A percentile compares a stretch with the other conserved stretches of the same genome.
phyloP scores from a whole-genome alignment of 768 basidiomycete species.

The Coprinopsis marcescibilis region DNA sequence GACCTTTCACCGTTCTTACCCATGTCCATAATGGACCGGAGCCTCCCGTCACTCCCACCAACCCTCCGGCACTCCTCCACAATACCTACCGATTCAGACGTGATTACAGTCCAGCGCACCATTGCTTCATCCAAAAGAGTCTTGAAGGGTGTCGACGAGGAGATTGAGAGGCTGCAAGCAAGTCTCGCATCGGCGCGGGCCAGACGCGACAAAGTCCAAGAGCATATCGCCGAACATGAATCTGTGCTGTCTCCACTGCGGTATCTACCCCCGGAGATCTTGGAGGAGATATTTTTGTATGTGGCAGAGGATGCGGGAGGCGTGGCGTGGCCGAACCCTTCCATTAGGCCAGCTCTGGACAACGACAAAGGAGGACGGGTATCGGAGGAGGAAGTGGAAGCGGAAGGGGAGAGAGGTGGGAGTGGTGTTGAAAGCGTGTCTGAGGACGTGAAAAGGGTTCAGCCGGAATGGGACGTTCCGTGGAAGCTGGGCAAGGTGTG shows the following conservation, averaged over 20 bases:
- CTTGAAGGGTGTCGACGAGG: slow-evolving; percentile 11
- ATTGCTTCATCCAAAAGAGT: slow-evolving; percentile 10
- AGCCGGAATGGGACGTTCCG: slow-evolving; percentile 10
- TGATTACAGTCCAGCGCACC: slow-evolving; percentile 3
- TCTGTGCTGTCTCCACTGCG: slow-evolving; percentile 19
- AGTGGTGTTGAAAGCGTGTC: too few relatives aligned
- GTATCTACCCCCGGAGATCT: slow-evolving; percentile 19
- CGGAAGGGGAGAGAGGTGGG: too few relatives aligned
- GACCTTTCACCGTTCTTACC: too few relatives aligned
- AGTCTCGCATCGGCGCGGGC: slow-evolving; percentile 12
- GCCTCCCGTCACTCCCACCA: neutral
- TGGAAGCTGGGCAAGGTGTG: slow-evolving; percentile 21
- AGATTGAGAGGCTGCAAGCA: slow-evolving; percentile 12
- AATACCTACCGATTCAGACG: slow-evolving; percentile 15
- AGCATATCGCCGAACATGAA: slow-evolving; percentile 10
- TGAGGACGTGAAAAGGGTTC: neutral
- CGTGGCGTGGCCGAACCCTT: neutral
- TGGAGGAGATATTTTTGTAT: slow-evolving; percentile 20
- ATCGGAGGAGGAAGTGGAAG: too few relatives aligned
- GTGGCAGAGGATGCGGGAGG: slow-evolving; percentile 14
- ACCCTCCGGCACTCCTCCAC: slow-evolving; percentile 15
- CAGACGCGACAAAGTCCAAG: slow-evolving; percentile 9
- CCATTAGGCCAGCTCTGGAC: too few relatives aligned
- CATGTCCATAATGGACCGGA: too few relatives aligned
- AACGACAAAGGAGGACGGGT: too few relatives aligned